Percentiles rank a stretch among this genome's conserved stretches.
These are phyloP conservation scores for Trichoderma arundinaceum DNA, from an alignment of 2,329 filamentous ascomycete genomes.

Conservation along the genomic window DNA sequence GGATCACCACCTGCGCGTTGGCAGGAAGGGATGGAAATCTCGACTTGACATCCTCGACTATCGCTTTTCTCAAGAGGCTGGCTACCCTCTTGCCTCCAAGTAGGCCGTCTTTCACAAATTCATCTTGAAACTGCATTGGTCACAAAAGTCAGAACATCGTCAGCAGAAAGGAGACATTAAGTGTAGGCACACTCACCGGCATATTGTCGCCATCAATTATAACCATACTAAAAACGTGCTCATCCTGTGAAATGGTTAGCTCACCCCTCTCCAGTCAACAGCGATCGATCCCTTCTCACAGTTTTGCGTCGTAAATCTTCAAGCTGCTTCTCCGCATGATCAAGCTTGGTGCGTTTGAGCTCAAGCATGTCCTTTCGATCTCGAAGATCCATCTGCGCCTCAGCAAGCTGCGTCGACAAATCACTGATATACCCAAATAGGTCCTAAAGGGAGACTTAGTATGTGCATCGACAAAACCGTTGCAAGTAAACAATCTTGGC, in stretches of 20 bases:
- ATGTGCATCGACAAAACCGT: neutral
- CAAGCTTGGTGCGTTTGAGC: constrained; percentile 27
- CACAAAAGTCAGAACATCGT: neutral
- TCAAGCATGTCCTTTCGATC: constrained; percentile 32
- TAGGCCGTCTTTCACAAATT: constrained; percentile 41
- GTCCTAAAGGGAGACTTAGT: constrained; percentile 22
- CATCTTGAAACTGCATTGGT: constrained; percentile 43
- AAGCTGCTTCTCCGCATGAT: constrained; percentile 26
- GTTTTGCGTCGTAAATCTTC: constrained; percentile 28
- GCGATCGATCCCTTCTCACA: neutral
- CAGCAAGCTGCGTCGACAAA: constrained; percentile 23
- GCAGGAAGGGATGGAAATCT: constrained; percentile 22
- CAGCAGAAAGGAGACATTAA: too few species aligned
- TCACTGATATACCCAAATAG: constrained; percentile 24
- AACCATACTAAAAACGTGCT: constrained; percentile 42
- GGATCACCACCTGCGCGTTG: constrained; percentile 42
- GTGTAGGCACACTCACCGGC: constrained; percentile 39
- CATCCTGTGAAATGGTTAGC: constrained; percentile 32
- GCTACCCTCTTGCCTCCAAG: constrained; percentile 42
- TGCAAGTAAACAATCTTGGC: neutral
- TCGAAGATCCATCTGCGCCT: constrained; percentile 31
- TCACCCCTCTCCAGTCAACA: neutral
- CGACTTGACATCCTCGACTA: constrained; percentile 33
- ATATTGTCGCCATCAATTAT: constrained; percentile 49
- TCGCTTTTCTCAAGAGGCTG: constrained; percentile 37